Conservation (phyloP, 2,329 filamentous ascomycete genomes). For the Aspergillus thermomutatus region DNA sequence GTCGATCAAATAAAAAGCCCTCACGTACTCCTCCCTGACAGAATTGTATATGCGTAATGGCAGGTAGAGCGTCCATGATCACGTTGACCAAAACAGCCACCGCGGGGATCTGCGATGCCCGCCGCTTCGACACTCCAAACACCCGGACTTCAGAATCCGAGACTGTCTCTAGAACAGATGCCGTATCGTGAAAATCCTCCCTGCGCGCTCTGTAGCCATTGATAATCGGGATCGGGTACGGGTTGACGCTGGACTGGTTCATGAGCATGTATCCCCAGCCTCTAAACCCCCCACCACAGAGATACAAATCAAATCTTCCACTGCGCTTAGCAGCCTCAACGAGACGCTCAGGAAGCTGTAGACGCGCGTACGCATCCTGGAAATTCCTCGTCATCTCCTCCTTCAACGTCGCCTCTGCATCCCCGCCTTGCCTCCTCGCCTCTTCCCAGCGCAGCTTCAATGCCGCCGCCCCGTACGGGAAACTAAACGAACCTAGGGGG, state of each 20-base stretch:
- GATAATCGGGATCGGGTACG: constrained; percentile 80
- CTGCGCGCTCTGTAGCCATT: constrained; percentile 71
- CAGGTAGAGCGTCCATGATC: constrained; percentile 65
- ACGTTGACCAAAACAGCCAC: constrained; percentile 77
- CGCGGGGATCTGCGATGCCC: constrained; percentile 77
- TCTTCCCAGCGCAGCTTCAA: constrained; percentile 55
- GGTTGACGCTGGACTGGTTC: constrained; percentile 67
- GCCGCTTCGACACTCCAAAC: constrained; percentile 75
- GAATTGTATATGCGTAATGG: constrained; percentile 72
- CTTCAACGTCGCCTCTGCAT: constrained; percentile 49
- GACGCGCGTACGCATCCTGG: constrained; percentile 54
- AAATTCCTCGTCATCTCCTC: constrained; percentile 58
- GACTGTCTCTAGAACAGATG: constrained; percentile 42
- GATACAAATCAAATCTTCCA: constrained; percentile 67
- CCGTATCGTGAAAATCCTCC: constrained; percentile 58
- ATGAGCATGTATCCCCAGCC: constrained; percentile 90
- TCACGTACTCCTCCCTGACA: constrained; percentile 86
- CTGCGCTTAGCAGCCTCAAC: constrained; percentile 41
- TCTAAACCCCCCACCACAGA: constrained; percentile 85
- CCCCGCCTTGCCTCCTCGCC: constrained; percentile 40
- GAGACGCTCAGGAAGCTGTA: constrained; percentile 56
- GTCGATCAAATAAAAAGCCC: constrained; percentile 71
- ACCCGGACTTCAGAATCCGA: constrained; percentile 35
- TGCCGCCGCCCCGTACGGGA: constrained; percentile 69
- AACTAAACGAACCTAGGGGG: constrained; percentile 57